Percentiles rank a stretch among this genome's conserved stretches.
phyloP scores from a whole-genome alignment of 2,329 filamentous ascomycete species.

The Ophiostoma novo-ulmi region DNA sequence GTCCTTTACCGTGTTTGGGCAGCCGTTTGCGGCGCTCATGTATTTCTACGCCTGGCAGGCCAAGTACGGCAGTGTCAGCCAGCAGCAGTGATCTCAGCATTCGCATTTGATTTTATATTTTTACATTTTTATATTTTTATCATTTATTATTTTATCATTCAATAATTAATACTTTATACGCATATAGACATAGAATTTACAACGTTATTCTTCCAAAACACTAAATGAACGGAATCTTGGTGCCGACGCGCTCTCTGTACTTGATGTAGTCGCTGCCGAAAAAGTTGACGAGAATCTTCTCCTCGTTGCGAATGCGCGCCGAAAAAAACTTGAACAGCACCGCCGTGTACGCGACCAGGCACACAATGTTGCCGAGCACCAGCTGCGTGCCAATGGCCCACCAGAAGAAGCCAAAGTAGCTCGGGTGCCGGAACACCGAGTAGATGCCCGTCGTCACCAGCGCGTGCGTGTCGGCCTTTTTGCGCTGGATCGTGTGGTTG shows the following conservation, averaged over 20 bases:
- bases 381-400: constrained; percentile 95
- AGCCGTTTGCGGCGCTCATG: constrained; percentile 83
- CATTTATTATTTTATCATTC: neutral
- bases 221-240: constrained; percentile 75
- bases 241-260: constrained; percentile 66
- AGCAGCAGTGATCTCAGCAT: constrained; percentile 25
- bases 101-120: too few species aligned
- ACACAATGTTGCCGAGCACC: constrained; percentile 77
- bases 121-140: too few species aligned
- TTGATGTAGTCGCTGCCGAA: constrained; percentile 76
- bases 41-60: constrained; percentile 99
- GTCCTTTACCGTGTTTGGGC: constrained; percentile 89
- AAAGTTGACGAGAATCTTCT: constrained; percentile 69
- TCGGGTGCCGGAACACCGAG: constrained; percentile 69
- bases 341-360: constrained; percentile 65
- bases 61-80: constrained; percentile 82
- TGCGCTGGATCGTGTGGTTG: constrained; percentile 78
- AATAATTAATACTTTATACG: neutral
- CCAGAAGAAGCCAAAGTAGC: constrained; percentile 98
- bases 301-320: constrained; percentile 69
- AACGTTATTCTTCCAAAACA: neutral
- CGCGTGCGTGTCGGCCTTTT: constrained; percentile 61
- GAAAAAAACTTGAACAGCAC: constrained; percentile 86
- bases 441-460: constrained; percentile 86
- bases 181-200: neutral